Base-by-base conservation (phyloP, 2,329 filamentous ascomycete species). In the Ophiostoma himal-ulmi region DNA sequence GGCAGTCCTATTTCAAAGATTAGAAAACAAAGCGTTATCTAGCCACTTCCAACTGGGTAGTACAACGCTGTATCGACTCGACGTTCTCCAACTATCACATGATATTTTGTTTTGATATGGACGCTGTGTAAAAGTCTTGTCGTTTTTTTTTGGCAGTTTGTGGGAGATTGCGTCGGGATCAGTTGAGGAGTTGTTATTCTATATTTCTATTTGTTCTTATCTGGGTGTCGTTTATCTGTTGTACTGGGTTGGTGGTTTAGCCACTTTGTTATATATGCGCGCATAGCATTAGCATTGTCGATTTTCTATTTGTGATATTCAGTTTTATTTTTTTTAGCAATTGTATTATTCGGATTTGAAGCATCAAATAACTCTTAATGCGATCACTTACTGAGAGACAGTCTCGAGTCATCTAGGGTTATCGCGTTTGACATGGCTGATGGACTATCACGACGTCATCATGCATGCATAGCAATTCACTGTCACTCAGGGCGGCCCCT, bases 221-320 rank as follows among this genome's bases (percentile, higher is more conserved):
- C 14, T 48, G 44, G 22, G 52, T 26, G n/a, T 57, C 26, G n/a
- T 26, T 57, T 26, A 57, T 57, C 52, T 11, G 52, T 30, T 57
- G 17, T 26, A 13, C 10, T 57, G 52, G 22, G 30, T 22, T 57
- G 5, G 52, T 26, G 7, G 52, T 57, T n/a, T n/a, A 22, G 17
- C 52, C 52, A 57, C 10, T 57, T 22, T 14, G 52, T 57, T 57
- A 30, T 26, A 26, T 26, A 26, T 8, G 52, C 22, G 30, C 22
- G 52, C 52, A 22, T 57, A 57, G 52, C 52, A 57, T 57, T 57
- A 57, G 52, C 52, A 57, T 57, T 20, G 44, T 48, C 17, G 17
- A 8, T n/a, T 48, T 48, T 48, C 10, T 39, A 39, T 39, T 39
- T 39, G 11, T 39, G 37, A 39, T 13, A 39, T 39, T 30, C 3